Evolutionary conservation across 2,329 filamentous ascomycete genomes (phyloP).

Genomic region (Diaporthe capsici): DNA sequence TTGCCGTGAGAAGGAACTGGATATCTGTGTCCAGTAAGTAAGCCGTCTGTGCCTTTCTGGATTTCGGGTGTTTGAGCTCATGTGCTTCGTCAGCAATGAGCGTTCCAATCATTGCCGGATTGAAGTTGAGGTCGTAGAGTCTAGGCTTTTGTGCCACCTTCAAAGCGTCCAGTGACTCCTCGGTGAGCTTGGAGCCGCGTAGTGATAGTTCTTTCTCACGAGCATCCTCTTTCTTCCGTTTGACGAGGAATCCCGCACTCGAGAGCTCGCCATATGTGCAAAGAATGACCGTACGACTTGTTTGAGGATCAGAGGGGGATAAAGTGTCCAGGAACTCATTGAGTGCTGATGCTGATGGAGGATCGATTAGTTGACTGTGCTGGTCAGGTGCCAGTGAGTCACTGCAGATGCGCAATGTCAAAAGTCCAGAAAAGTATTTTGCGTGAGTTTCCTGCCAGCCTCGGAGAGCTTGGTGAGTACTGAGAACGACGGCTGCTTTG

Average conservation of each 20-base stretch:
- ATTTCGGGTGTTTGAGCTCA: constrained; percentile 25
- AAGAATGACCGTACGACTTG: constrained; percentile 1
- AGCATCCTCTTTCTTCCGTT: not conserved
- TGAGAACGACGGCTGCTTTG: constrained; percentile 17
- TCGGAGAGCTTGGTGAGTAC: not conserved
- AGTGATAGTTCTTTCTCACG: constrained; percentile 14
- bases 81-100: constrained; percentile 32
- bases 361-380: not conserved
- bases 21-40: constrained; percentile 26
- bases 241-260: not conserved
- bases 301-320: not conserved
- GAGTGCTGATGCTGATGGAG: not conserved
- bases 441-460: constrained; percentile 8
- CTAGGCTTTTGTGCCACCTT: not conserved
- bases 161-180: constrained; percentile 15
- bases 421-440: constrained; percentile 12
- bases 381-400: not conserved
- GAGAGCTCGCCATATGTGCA: constrained; percentile 7
- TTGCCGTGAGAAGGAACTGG: constrained; percentile 27
- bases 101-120: constrained; percentile 17
- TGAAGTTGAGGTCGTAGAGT: constrained; percentile 12
- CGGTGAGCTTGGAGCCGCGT: not conserved
- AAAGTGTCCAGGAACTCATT: not conserved
- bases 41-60: not conserved
- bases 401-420: constrained; percentile 6